Evolutionary conservation across 164 flowering plant species (phyloP).

Genomic region (Euptelea pleiosperma): DNA sequence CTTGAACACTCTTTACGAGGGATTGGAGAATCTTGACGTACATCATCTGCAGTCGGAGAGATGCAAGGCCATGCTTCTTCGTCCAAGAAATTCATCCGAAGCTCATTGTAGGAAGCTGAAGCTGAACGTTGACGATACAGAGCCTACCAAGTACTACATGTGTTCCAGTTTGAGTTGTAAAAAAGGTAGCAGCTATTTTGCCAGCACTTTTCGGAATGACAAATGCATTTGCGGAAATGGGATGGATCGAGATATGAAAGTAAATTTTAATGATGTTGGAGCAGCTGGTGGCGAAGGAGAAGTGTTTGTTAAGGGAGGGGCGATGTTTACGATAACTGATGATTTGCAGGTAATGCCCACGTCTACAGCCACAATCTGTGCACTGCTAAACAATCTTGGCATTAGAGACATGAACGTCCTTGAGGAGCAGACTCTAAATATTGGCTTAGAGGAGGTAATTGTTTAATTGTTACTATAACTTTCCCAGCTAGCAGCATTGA

Average conservation of each 20-base stretch:
- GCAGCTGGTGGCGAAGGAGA: background rate
- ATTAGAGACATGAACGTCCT: background rate
- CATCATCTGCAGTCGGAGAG: background rate
- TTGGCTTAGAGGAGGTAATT: constrained; percentile 13
- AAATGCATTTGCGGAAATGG: background rate
- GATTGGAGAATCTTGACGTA: background rate
- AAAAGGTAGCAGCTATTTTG: no score
- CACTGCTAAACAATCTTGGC: background rate
- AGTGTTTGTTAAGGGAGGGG: constrained; percentile 8
- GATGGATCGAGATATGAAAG: background rate
- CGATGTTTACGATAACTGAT: constrained; percentile 12
- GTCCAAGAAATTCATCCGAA: constrained; percentile 4
- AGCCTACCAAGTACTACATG: constrained; percentile 6
- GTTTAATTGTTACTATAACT: no score
- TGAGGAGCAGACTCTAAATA: background rate
- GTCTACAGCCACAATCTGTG: background rate
- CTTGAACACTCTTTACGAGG: constrained; percentile 11
- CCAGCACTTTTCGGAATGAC: background rate
- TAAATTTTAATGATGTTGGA: no score
- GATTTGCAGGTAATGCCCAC: constrained; percentile 15
- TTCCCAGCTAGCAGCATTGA: no score
- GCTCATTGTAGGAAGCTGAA: background rate
- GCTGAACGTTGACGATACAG: constrained; percentile 9
- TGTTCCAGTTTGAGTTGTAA: no score
- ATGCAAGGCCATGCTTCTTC: constrained; percentile 10